Evolutionary conservation across 768 basidiomycete genomes (phyloP), one percentile per base, ranked within the genome.

Genomic region (Phlegmacium glaucopus): DNA sequence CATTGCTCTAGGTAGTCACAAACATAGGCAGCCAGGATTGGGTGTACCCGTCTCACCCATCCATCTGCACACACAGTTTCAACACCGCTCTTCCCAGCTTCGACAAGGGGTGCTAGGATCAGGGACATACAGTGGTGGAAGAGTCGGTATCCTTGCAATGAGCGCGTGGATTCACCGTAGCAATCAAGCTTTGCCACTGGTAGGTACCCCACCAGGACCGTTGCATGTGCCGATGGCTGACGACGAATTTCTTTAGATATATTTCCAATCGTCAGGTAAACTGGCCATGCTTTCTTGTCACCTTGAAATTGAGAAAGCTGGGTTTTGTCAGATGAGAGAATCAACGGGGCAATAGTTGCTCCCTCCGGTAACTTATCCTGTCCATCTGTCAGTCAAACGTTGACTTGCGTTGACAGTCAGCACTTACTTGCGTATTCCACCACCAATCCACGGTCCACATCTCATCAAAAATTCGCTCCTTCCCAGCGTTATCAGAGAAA

Each of bases 361-460:
- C 36, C 36, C 25, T 46, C 27, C 39, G 25, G 58, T 60, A 1
- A 57, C 15, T 39, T 28, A 37, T 10, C 50, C 15, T 25, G 47
- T 56, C 1, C 46, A 30, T 6, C 34, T 29, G 37, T 2, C 48
- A 46, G n/a, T n/a, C n/a, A n/a, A 15, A 42, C 51, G 61, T 44
- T 15, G 12, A 25, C 36, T n/a, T 17, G 2, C 6, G 12, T 8
- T 66, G 34, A 38, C 26, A 34, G 13, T 27, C 25, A 42, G 41
- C 22, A 4, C 43, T 30, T n/a, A 9, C n/a, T 61, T 78, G 77
- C 3, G 62, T 69, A 8, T 38, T 32, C 75, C 76, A 78, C 78
- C 76, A 78, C 78, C 78, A 79, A 40, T 68, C 62, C 0, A 69
- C 73, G 0, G 75, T 77, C 37, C 76, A 63, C 66, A 78, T 69